Percentiles rank a stretch among this genome's conserved stretches.
These are phyloP conservation scores for Ottelia alismoides DNA, from an alignment of 106 monocot genomes.

Conservation along the genomic window DNA sequence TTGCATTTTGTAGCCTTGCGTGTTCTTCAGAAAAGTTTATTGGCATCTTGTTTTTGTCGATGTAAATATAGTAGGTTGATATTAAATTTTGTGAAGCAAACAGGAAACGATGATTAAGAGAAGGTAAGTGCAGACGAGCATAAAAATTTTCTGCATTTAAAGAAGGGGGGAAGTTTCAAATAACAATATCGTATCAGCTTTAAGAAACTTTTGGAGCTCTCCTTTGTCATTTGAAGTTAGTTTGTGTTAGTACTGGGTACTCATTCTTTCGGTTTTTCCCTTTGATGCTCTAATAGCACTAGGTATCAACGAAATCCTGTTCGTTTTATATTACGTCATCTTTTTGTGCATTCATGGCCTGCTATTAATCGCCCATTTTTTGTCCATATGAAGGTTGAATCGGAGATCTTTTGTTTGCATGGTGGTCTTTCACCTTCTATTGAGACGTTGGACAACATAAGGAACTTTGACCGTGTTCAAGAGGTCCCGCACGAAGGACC, in stretches of 20 bases:
- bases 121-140: too few relatives aligned
- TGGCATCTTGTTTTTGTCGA: too few relatives aligned
- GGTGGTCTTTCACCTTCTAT: conserved; percentile 97
- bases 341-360: neutral
- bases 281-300: neutral
- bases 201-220: neutral
- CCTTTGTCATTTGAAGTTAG: neutral
- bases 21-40: too few relatives aligned
- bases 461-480: conserved; percentile 96
- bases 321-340: neutral
- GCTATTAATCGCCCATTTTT: neutral
- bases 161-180: too few relatives aligned
- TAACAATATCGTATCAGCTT: too few relatives aligned
- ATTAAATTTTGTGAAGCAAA: too few relatives aligned
- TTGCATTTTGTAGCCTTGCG: too few relatives aligned
- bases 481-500: conserved; percentile 99
- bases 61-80: too few relatives aligned
- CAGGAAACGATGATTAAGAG: too few relatives aligned
- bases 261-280: neutral
- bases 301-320: neutral
- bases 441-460: conserved; percentile 93
- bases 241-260: neutral
- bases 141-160: too few relatives aligned
- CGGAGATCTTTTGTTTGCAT: conserved; percentile 97
- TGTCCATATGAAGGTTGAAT: conserved; percentile 57